phyloP scores from a whole-genome alignment of 1,284 basidiomycete species.

The Tranzscheliella williamsii region DNA sequence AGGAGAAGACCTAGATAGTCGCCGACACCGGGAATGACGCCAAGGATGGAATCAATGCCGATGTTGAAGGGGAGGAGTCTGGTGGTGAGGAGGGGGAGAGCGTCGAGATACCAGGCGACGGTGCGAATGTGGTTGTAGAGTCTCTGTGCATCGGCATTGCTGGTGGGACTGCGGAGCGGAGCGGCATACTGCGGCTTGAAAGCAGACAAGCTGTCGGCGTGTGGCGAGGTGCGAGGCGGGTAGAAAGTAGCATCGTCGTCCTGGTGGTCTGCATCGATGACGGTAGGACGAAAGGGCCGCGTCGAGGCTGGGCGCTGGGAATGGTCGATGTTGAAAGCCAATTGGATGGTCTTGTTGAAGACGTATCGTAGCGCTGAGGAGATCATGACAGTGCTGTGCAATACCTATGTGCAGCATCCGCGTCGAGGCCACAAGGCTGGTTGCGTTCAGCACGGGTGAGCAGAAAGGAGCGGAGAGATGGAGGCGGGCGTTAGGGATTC shows the following conservation, averaged over 20 bases:
- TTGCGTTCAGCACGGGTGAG: no score
- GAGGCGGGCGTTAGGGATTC: no score
- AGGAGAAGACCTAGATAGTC: conserved; percentile 52
- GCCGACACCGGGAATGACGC: conserved; percentile 52
- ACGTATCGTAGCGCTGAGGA: neutral
- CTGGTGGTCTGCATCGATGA: conserved; percentile 1
- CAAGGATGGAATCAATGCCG: conserved; percentile 45
- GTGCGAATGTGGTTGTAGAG: conserved; percentile 58
- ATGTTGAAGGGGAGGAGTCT: conserved; percentile 37
- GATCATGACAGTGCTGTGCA: neutral
- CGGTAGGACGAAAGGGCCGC: neutral
- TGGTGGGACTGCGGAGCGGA: conserved; percentile 2
- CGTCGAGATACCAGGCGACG: conserved; percentile 49
- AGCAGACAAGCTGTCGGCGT: neutral
- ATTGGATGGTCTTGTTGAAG: conserved; percentile 1
- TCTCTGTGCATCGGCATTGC: conserved; percentile 49
- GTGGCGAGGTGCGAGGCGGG: neutral
- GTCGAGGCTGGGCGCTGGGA: neutral
- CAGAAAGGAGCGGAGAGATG: no score
- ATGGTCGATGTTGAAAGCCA: neutral
- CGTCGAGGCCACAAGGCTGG: no score
- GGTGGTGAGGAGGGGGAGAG: conserved; percentile 20
- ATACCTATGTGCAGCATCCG: neutral
- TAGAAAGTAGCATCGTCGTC: conserved; percentile 1
- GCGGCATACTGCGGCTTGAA: conserved; percentile 1